Percentiles rank a stretch among this genome's conserved stretches.
phyloP scores from a whole-genome alignment of 2,329 filamentous ascomycete genomes.

The Aspergillus fischeri region DNA sequence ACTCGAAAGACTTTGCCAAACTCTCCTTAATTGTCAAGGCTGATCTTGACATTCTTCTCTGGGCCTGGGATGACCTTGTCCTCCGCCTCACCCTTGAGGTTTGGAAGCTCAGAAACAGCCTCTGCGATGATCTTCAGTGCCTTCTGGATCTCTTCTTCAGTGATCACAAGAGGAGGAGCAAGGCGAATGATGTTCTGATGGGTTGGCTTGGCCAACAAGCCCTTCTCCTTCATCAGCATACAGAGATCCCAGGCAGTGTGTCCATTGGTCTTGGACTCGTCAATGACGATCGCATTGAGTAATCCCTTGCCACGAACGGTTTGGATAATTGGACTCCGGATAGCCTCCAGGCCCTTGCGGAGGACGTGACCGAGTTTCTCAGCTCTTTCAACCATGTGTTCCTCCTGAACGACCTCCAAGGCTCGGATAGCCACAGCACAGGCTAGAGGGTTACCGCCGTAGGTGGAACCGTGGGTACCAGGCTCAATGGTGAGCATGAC shows the following conservation, averaged over 20 bases:
- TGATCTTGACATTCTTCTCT: slow-evolving; percentile 61
- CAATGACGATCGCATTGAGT: slow-evolving; percentile 92
- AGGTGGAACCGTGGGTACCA: slow-evolving; percentile 96
- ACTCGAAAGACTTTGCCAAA: background rate
- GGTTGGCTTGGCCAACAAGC: slow-evolving; percentile 92
- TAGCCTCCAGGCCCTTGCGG: slow-evolving; percentile 68
- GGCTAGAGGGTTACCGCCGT: slow-evolving; percentile 92
- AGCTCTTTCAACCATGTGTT: slow-evolving; percentile 78
- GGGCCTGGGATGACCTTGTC: slow-evolving; percentile 53
- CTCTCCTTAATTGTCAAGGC: slow-evolving; percentile 49
- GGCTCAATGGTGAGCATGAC: slow-evolving; percentile 95
- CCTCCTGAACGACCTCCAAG: slow-evolving; percentile 88
- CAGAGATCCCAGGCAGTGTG: slow-evolving; percentile 95
- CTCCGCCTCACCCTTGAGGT: slow-evolving; percentile 54
- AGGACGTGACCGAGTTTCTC: slow-evolving; percentile 78
- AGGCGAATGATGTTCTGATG: slow-evolving; percentile 98
- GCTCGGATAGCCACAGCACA: slow-evolving; percentile 95
- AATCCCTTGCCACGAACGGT: slow-evolving; percentile 86
- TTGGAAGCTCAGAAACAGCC: slow-evolving; percentile 76
- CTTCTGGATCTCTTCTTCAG: slow-evolving; percentile 75
- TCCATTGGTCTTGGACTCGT: slow-evolving; percentile 79
- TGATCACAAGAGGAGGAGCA: slow-evolving; percentile 93
- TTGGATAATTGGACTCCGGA: slow-evolving; percentile 77
- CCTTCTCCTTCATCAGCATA: slow-evolving; percentile 92
- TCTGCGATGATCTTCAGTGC: slow-evolving; percentile 76